Evolutionary conservation across 164 flowering plant species (phyloP).

Genomic region (Warburgia ugandensis): DNA sequence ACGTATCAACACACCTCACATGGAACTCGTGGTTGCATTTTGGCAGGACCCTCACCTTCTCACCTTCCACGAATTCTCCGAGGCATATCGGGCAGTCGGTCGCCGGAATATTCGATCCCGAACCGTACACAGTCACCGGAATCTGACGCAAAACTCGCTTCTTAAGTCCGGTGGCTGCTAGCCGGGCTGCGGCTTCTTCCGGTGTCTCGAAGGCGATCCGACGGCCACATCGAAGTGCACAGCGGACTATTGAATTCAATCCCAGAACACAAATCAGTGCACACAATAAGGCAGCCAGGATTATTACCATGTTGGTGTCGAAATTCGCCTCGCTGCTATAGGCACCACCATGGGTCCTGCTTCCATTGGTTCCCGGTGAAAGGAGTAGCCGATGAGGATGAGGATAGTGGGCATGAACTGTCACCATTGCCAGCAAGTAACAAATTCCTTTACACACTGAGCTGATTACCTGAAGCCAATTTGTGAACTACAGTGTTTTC

Average conservation of each 20-base stretch:
- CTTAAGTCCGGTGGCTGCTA: slow-evolving; percentile 44
- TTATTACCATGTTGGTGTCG: slow-evolving; percentile 80
- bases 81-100: slow-evolving; percentile 75
- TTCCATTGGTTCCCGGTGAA: slow-evolving; percentile 4
- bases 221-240: slow-evolving; percentile 42
- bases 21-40: slow-evolving; percentile 66
- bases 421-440: too few species aligned
- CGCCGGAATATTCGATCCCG: slow-evolving; percentile 24
- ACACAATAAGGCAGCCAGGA: slow-evolving; percentile 58
- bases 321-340: slow-evolving; percentile 32
- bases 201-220: slow-evolving; percentile 27
- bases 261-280: slow-evolving; percentile 65
- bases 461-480: too few species aligned
- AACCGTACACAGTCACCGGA: slow-evolving; percentile 54
- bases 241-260: slow-evolving; percentile 54
- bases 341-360: slow-evolving; percentile 13
- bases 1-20: slow-evolving; percentile 58
- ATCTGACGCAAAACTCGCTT: slow-evolving; percentile 39
- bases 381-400: slow-evolving; percentile 15
- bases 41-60: slow-evolving; percentile 59
- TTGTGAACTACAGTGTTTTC: too few species aligned
- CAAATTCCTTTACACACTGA: too few species aligned
- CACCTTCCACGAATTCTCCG: slow-evolving; percentile 61
- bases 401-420: not conserved
- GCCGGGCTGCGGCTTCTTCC: slow-evolving; percentile 24